phyloP scores from a whole-genome alignment of 2,329 filamentous ascomycete species.

The Septoria linicola region DNA sequence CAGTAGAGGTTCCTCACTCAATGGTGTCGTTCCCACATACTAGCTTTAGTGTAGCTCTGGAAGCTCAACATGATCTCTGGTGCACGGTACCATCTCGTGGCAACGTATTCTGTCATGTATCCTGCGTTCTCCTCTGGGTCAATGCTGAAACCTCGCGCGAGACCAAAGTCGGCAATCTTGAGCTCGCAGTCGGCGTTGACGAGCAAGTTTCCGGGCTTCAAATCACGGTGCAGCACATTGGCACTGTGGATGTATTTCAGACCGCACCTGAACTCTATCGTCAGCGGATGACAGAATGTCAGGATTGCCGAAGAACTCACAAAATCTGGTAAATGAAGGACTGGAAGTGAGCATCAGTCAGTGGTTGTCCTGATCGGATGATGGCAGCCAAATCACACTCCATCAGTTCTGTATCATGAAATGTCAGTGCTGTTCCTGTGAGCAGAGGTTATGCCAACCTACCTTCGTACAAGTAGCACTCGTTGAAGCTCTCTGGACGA shows the following conservation, averaged over 20 bases:
- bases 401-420: constrained; percentile 76
- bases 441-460: constrained; percentile 32
- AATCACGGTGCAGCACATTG: constrained; percentile 92
- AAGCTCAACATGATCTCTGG: constrained; percentile 99
- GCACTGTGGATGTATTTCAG: constrained; percentile 99
- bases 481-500: constrained; percentile 95
- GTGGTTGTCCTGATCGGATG: constrained; percentile 91
- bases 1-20: constrained; percentile 3
- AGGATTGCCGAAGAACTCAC: too few species aligned
- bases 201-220: constrained; percentile 95
- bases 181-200: constrained; percentile 99
- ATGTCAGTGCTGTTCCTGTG: not conserved
- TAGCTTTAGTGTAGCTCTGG: constrained; percentile 99
- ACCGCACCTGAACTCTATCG: constrained; percentile 46
- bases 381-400: constrained; percentile 98
- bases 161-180: constrained; percentile 97
- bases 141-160: constrained; percentile 93
- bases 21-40: constrained; percentile 59
- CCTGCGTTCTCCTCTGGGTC: constrained; percentile 98
- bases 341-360: constrained; percentile 98
- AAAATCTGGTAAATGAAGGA: constrained; percentile 99
- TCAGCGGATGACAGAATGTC: too few species aligned
- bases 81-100: constrained; percentile 96
- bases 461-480: constrained; percentile 99
- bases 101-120: constrained; percentile 99